phyloP scores from a whole-genome alignment of 2,329 filamentous ascomycete genomes.

The Cytospora leucostoma region DNA sequence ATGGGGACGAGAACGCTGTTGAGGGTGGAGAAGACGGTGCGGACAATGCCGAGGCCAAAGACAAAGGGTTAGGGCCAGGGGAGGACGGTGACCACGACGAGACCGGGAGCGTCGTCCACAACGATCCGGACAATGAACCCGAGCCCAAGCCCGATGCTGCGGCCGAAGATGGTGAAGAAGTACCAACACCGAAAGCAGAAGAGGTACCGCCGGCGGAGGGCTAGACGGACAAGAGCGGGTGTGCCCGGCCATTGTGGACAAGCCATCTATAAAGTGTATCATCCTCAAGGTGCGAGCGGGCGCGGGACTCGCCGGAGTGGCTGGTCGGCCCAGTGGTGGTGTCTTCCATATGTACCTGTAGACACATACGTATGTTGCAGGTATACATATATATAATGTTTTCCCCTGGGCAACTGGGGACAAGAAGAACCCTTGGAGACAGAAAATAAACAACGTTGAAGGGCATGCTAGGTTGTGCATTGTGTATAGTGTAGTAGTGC shows the following conservation, averaged over 20 bases:
- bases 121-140: background rate
- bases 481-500: background rate
- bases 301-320: background rate
- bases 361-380: conserved; percentile 24
- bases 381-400: conserved; percentile 23
- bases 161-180: conserved; percentile 19
- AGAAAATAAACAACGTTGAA: background rate
- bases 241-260: conserved; percentile 2
- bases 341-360: conserved; percentile 18
- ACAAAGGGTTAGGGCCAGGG: background rate
- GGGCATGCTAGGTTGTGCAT: background rate
- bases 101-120: conserved; percentile 7
- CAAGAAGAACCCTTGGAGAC: background rate
- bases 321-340: background rate
- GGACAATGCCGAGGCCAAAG: background rate
- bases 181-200: conserved; percentile 20
- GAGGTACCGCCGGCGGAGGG: conserved; percentile 11
- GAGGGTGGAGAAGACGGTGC: conserved; percentile 13
- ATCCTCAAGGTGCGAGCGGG: conserved; percentile 3
- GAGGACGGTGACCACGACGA: conserved; percentile 10
- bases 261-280: conserved; percentile 17
- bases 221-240: conserved; percentile 1
- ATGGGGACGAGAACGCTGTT: conserved; percentile 22
- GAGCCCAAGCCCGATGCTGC: background rate
- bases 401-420: conserved; percentile 13